These are phyloP conservation scores for Aristolochia contorta DNA, from an alignment of 164 flowering plant genomes.

Conservation along the genomic window DNA sequence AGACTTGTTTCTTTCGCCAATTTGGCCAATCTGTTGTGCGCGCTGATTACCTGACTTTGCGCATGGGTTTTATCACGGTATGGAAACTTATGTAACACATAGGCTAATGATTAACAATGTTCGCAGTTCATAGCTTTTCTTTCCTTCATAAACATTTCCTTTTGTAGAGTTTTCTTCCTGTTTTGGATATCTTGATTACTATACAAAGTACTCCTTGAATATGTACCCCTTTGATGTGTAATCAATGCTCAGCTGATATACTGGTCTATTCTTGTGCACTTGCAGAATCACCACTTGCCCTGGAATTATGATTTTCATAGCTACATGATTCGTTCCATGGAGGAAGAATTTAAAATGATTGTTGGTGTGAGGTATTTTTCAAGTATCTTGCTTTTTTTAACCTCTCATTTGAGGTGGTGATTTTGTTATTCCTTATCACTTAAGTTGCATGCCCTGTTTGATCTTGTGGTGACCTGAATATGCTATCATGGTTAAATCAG, in stretches of 20 bases:
- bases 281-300: constrained; percentile 90
- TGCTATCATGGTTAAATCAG: too few relatives aligned
- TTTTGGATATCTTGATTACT: too few relatives aligned
- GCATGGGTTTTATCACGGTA: constrained; percentile 87
- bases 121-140: too few relatives aligned
- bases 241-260: neutral
- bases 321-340: constrained; percentile 99
- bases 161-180: neutral
- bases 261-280: constrained; percentile 13
- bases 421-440: too few relatives aligned
- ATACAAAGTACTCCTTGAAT: neutral
- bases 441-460: too few relatives aligned
- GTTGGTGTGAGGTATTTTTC: constrained; percentile 89
- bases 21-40: constrained; percentile 88
- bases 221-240: neutral
- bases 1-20: constrained; percentile 95
- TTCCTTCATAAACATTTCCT: neutral
- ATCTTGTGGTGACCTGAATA: too few relatives aligned
- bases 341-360: constrained; percentile 88
- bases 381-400: neutral
- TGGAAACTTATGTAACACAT: constrained; percentile 2
- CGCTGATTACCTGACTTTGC: constrained; percentile 81
- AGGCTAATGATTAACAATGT: too few relatives aligned
- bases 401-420: too few relatives aligned
- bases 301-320: constrained; percentile 88